Evolutionary conservation across 2,329 filamentous ascomycete genomes (phyloP).

Genomic region (Dactylella cylindrospora): DNA sequence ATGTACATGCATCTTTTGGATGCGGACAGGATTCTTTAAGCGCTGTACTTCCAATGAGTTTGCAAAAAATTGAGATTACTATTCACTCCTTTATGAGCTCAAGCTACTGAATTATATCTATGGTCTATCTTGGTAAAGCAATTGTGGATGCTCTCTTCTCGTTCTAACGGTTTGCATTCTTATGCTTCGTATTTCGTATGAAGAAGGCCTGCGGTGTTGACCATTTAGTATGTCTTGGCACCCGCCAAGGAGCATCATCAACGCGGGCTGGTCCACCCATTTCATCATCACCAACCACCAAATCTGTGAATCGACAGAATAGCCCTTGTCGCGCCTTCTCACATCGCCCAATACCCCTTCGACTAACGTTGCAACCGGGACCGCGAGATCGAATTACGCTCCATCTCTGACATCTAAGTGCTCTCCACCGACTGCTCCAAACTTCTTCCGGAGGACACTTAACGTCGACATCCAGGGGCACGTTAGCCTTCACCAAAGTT

Average conservation of each 20-base stretch:
- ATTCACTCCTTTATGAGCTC: too few relatives aligned
- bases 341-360: background rate
- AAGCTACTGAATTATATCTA: too few relatives aligned
- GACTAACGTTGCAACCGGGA: background rate
- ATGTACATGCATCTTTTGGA: too few relatives aligned
- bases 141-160: too few relatives aligned
- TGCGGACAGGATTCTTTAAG: too few relatives aligned
- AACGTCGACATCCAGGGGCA: background rate
- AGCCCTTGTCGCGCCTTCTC: background rate
- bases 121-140: too few relatives aligned
- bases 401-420: background rate
- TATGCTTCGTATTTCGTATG: too few relatives aligned
- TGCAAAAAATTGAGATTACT: too few relatives aligned
- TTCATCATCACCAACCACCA: conserved; percentile 23
- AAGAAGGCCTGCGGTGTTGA: too few relatives aligned
- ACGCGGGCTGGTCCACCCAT: conserved; percentile 4
- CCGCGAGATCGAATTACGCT: background rate
- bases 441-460: background rate
- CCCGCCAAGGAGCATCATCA: background rate
- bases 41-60: too few relatives aligned
- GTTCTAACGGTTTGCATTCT: too few relatives aligned
- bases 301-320: conserved; percentile 1
- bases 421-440: background rate
- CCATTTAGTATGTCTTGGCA: background rate
- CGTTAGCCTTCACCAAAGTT: background rate